A percentile compares a stretch with the other conserved stretches of the same genome.
Conservation (phyloP, 2,329 filamentous ascomycete species). For the Biscogniauxia sp. region DNA sequence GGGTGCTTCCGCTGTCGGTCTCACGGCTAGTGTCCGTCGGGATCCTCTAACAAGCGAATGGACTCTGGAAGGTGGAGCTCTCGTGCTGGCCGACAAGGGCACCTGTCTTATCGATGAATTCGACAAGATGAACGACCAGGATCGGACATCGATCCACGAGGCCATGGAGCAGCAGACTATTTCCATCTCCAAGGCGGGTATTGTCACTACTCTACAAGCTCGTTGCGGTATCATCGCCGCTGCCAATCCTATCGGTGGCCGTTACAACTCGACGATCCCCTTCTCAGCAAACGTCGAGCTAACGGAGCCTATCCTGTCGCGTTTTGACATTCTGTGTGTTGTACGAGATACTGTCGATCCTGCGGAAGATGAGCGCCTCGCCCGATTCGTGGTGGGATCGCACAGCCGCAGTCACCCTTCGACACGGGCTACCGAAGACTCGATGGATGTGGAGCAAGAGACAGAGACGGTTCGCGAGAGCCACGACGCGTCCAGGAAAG, state of each 20-base stretch:
- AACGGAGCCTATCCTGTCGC: slow-evolving; percentile 94
- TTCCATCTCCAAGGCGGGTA: slow-evolving; percentile 97
- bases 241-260: slow-evolving; percentile 92
- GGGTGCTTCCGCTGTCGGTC: slow-evolving; percentile 93
- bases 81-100: slow-evolving; percentile 91
- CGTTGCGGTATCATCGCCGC: slow-evolving; percentile 95
- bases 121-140: slow-evolving; percentile 99
- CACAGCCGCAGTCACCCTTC: slow-evolving; percentile 81
- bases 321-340: slow-evolving; percentile 96
- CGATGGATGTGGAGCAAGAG: slow-evolving; percentile 64
- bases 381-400: slow-evolving; percentile 90
- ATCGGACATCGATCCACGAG: slow-evolving; percentile 97
- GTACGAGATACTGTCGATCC: slow-evolving; percentile 95
- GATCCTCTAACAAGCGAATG: slow-evolving; percentile 95
- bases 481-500: slow-evolving; percentile 34
- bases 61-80: slow-evolving; percentile 92
- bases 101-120: slow-evolving; percentile 98
- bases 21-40: slow-evolving; percentile 92
- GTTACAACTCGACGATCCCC: slow-evolving; percentile 94
- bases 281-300: slow-evolving; percentile 96
- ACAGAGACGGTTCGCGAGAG: slow-evolving; percentile 37
- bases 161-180: slow-evolving; percentile 99
- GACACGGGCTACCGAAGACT: slow-evolving; percentile 47
- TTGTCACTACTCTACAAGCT: slow-evolving; percentile 94
- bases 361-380: slow-evolving; percentile 85